Base-by-base conservation (phyloP, 1,284 basidiomycete genomes). In the Amylostereum areolatum region DNA sequence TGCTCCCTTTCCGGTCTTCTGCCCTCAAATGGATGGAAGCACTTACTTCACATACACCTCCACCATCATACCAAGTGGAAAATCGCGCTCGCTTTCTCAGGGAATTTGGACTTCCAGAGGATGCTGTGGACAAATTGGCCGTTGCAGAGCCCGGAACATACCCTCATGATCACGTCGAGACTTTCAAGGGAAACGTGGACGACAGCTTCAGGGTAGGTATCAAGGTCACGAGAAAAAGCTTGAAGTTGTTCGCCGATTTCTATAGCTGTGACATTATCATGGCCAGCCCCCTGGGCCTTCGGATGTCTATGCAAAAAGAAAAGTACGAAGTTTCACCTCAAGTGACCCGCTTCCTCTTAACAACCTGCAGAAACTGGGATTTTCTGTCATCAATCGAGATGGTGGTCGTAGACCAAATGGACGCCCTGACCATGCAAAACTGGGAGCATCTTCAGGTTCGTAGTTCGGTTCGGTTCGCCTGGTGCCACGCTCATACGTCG, bases 361-460 rank as follows among this genome's bases (percentile, higher is more conserved):
- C 39, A 7, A 45, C 28, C 42, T 28, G 39, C 58, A 92, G 89
- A 59, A 86, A 78, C 57, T 83, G 82, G 4, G 96, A 99, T 67
- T 92, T 96, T 64, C 73, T 99, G 46, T 91, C 91, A 2, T 96
- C 92, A 3, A 90, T 99, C 55, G 97, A 99, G 66, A 71, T 99
- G 11, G 68, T 92, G n/a, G 69, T 98, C n/a, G 77, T 90, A 7
- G 97, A 99, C 65, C 94, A 98, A 59, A 75, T 92, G 70, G 94
- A 99, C 63, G 86, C 90, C 2, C 79, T 99, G 63, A 79, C 83
- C 5, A 99, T 99, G 97, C 96, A 99, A 71, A 99, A 99, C 62
- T 99, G 97, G 97, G 94, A 98, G 46, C 96, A 99, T 64, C 77
- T 96, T 12, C 89, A 95, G 74, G 93, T 90, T 58, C 46, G 72